Evolutionary conservation across 2,329 filamentous ascomycete species (phyloP).

Genomic region (Hirsutella thompsonii): DNA sequence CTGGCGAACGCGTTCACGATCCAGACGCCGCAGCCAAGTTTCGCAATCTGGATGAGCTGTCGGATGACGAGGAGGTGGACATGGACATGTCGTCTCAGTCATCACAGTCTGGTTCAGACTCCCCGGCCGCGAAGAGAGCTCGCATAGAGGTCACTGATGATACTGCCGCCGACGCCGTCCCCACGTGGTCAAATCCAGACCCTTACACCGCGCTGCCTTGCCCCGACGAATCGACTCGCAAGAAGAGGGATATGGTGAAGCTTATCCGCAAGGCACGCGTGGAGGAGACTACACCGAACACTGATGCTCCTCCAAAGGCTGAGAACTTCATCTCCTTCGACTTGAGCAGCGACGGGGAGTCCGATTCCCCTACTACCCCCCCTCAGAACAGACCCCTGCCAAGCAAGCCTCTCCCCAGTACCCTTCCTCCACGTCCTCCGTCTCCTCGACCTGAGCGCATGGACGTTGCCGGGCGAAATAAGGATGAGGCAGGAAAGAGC

Average conservation of each 20-base stretch:
- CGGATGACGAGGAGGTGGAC: conserved; percentile 49
- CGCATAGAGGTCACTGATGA: conserved; percentile 15
- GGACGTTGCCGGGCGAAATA: no score
- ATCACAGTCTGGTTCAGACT: conserved; percentile 19
- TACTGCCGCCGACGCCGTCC: conserved; percentile 32
- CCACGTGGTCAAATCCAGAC: conserved; percentile 93
- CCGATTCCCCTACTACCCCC: no score
- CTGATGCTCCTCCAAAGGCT: conserved; percentile 40
- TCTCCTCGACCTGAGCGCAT: conserved; percentile 4
- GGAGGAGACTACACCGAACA: conserved; percentile 34
- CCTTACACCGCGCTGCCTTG: conserved; percentile 83
- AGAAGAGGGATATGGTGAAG: conserved; percentile 79
- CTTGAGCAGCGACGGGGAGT: conserved; percentile 37
- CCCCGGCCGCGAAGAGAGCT: conserved; percentile 24
- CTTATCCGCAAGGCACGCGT: conserved; percentile 82
- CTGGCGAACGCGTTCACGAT: conserved; percentile 34
- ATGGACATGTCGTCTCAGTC: conserved; percentile 44
- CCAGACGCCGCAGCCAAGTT: conserved; percentile 35
- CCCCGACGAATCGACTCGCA: conserved; percentile 56
- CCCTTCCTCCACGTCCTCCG: conserved; percentile 8
- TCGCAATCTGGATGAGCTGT: conserved; percentile 41
- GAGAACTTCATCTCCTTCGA: conserved; percentile 89
- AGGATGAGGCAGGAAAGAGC: neutral
- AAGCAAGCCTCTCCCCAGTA: no score
- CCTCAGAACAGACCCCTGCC: neutral